Base-by-base conservation (phyloP, 164 flowering plant genomes). In the Warburgia ugandensis region DNA sequence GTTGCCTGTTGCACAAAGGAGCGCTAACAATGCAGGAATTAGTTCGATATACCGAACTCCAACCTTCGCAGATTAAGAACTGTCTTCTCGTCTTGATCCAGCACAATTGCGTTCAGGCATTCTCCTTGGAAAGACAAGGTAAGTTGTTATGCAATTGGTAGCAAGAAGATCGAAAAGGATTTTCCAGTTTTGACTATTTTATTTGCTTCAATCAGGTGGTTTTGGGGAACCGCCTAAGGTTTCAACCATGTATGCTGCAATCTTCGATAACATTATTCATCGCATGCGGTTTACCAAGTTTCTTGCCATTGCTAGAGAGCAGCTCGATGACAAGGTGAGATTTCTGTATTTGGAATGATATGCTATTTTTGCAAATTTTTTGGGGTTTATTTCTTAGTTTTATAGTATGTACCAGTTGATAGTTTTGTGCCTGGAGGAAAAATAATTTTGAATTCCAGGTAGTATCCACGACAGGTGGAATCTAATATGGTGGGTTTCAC, bases 81-180 rank as follows among this genome's bases (percentile, higher is more conserved):
- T 74, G 79, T 33, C 65, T 94, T 1, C 82, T 80, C 28, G 85
- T 86, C 35, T 58, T 94, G 12, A 89, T 89, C 52, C 99, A 94
- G 45, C 99, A 89, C 58, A 94, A 89, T 39, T 89, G 97, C 45
- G 88, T 89, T 47, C 96, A 89, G 66, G 81, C 97, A 47, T 94
- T 78, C 44, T 23, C 65, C 11, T 10, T 53, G 1, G 72, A 75
- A 29, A 66, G 52, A 29, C 48, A 59, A 64, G 92, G 94, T 86
- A 41, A n/a, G 22, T n/a, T 45, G 5, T 21, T 31, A 10, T 39
- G 20, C 1, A n/a, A 14, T 39, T 39, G 8, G 21, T 16, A 2
- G 43, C 43, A 7, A 43, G 21, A 22, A 43, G 11, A 20, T 19
- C 20, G n/a, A n/a, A n/a, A n/a, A n/a, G n/a, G n/a, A n/a, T n/a